These are phyloP conservation scores for Orbilia ellipsospora DNA, from an alignment of 2,329 filamentous ascomycete genomes.

Conservation along the genomic window DNA sequence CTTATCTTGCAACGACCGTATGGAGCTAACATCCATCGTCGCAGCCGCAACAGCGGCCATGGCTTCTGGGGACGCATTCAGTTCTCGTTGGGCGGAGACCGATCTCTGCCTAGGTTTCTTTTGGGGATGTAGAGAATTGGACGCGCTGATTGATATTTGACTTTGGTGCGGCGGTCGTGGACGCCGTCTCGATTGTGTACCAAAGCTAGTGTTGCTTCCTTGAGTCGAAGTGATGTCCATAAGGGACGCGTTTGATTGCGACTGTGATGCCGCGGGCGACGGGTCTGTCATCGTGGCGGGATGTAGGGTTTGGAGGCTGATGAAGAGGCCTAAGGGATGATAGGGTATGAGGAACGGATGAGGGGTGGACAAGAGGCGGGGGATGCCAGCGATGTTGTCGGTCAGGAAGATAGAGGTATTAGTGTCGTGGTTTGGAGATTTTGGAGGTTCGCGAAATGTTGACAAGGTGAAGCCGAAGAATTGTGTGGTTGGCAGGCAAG, in stretches of 20 bases:
- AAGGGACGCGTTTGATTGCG: slow-evolving; percentile 54
- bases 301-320: slow-evolving; percentile 23
- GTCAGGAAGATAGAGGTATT: slow-evolving; percentile 50
- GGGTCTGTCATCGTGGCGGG: slow-evolving; percentile 49
- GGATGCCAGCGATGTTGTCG: slow-evolving; percentile 19
- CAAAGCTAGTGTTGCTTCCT: slow-evolving; percentile 39
- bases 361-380: background rate
- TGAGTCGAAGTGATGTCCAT: slow-evolving; percentile 50
- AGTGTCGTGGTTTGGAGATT: slow-evolving; percentile 10
- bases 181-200: slow-evolving; percentile 48
- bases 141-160: slow-evolving; percentile 51
- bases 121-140: slow-evolving; percentile 40
- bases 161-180: slow-evolving; percentile 38
- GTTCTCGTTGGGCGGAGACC: slow-evolving; percentile 45
- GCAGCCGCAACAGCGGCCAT: slow-evolving; percentile 48
- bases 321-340: slow-evolving; percentile 31
- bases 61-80: slow-evolving; percentile 51
- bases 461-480: slow-evolving; percentile 44
- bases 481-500: slow-evolving; percentile 34
- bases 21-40: slow-evolving; percentile 54
- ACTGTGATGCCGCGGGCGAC: slow-evolving; percentile 40
- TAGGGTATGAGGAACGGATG: slow-evolving; percentile 2
- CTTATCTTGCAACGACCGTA: slow-evolving; percentile 49
- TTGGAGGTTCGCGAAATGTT: slow-evolving; percentile 41
- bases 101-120: slow-evolving; percentile 48